phyloP scores from a whole-genome alignment of 495 filamentous ascomycete species.

The Annulohypoxylon maeteangense region DNA sequence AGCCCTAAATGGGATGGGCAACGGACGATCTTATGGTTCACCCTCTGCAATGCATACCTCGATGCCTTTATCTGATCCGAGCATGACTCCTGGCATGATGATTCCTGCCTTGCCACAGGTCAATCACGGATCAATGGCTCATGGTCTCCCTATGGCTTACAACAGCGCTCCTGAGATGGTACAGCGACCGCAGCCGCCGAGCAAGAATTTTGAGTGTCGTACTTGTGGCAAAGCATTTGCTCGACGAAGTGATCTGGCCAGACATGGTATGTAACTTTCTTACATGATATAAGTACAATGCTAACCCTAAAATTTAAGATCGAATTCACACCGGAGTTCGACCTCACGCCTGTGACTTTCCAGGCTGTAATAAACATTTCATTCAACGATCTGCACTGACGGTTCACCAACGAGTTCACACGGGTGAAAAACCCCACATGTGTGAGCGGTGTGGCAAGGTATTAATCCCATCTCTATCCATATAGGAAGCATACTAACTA shows the following conservation, averaged over 20 bases:
- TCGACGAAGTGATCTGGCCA: constrained; percentile 89
- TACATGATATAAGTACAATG: background rate
- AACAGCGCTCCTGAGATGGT: constrained; percentile 48
- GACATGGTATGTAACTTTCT: constrained; percentile 77
- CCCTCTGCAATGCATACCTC: constrained; percentile 59
- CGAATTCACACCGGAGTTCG: constrained; percentile 93
- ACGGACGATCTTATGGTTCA: constrained; percentile 44
- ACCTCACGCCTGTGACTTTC: constrained; percentile 92
- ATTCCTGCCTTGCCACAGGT: constrained; percentile 46
- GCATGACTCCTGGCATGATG: constrained; percentile 51
- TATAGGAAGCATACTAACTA: constrained; percentile 24
- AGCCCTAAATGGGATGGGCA: constrained; percentile 61
- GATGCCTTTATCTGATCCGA: constrained; percentile 60
- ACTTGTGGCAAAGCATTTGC: constrained; percentile 94
- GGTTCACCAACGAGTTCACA: constrained; percentile 94
- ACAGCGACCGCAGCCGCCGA: constrained; percentile 45
- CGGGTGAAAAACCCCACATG: constrained; percentile 97
- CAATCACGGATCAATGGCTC: constrained; percentile 16
- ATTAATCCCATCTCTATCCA: constrained; percentile 46
- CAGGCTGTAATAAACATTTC: constrained; percentile 92
- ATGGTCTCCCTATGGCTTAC: constrained; percentile 50
- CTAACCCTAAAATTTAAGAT: constrained; percentile 67
- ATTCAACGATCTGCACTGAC: constrained; percentile 98
- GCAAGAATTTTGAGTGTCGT: constrained; percentile 89
- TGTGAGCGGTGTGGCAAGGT: constrained; percentile 98